Evolutionary conservation across 371 early-diverging fungal species (phyloP).

Genomic region (Mucor piriformis): DNA sequence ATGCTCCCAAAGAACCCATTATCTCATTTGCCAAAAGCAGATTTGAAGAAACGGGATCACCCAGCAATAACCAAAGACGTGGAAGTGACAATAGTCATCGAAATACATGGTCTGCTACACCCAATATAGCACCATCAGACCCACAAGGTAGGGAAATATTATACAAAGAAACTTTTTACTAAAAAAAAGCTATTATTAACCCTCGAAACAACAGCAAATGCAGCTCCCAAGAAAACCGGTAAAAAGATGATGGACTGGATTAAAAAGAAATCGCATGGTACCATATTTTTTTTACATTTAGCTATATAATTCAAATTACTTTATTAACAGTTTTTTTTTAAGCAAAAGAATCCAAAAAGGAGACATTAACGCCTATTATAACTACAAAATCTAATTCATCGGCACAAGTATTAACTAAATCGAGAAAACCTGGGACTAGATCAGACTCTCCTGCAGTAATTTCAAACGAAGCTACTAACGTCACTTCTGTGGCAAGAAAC

Average conservation of each 20-base stretch:
- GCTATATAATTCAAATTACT: too few species aligned
- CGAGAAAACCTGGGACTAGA: neutral
- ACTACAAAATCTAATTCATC: conserved; percentile 6
- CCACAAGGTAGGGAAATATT: neutral
- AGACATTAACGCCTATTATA: neutral
- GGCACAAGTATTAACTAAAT: conserved; percentile 8
- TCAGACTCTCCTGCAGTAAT: conserved; percentile 1
- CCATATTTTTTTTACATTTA: neutral
- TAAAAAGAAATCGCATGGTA: conserved; percentile 65
- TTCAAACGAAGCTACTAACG: neutral
- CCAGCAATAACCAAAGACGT: too few species aligned
- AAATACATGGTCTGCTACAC: conserved; percentile 7
- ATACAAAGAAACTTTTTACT: too few species aligned
- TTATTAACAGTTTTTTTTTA: neutral
- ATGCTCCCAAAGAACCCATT: conserved; percentile 1
- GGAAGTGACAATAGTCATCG: neutral
- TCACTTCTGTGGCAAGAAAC: neutral
- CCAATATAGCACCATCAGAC: neutral
- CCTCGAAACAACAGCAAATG: neutral
- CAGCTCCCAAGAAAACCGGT: conserved; percentile 46
- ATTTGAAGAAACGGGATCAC: conserved; percentile 11
- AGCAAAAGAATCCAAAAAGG: conserved; percentile 15
- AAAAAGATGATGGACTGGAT: conserved; percentile 76
- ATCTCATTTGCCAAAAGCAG: conserved; percentile 8
- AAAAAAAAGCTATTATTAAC: neutral